Evolutionary conservation across 495 filamentous ascomycete genomes (phyloP).

Genomic region (Penicillium arizonense): DNA sequence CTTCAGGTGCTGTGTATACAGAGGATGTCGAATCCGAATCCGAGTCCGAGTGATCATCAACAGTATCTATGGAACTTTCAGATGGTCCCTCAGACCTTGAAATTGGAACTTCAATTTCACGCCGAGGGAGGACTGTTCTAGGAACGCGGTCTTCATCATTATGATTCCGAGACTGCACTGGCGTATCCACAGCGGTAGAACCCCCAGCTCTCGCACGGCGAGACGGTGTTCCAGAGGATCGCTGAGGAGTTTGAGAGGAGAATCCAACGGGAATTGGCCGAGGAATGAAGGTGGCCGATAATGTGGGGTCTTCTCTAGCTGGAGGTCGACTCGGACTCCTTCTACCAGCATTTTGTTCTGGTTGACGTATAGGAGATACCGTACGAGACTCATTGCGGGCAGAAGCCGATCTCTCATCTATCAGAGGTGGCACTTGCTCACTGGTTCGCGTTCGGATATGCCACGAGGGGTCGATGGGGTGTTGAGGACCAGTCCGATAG

Average conservation of each 20-base stretch:
- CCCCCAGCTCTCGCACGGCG: background rate
- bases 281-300: conserved; percentile 1
- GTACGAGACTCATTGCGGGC: background rate
- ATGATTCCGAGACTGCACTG: background rate
- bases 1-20: conserved; percentile 26
- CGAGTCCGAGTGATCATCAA: conserved; percentile 1
- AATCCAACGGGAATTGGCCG: background rate
- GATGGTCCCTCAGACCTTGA: background rate
- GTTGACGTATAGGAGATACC: background rate
- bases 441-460: background rate
- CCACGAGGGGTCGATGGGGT: background rate
- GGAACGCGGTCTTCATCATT: background rate
- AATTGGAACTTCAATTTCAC: background rate
- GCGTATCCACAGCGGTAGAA: background rate
- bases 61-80: background rate
- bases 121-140: background rate
- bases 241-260: background rate
- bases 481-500: conserved; percentile 4
- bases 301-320: background rate
- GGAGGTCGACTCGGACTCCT: background rate
- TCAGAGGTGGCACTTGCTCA: background rate
- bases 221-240: background rate
- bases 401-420: background rate
- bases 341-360: background rate
- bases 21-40: conserved; percentile 18